These are phyloP conservation scores for Blastobotrys apis DNA, from an alignment of 1,139 yeast genomes.

Conservation along the genomic window DNA sequence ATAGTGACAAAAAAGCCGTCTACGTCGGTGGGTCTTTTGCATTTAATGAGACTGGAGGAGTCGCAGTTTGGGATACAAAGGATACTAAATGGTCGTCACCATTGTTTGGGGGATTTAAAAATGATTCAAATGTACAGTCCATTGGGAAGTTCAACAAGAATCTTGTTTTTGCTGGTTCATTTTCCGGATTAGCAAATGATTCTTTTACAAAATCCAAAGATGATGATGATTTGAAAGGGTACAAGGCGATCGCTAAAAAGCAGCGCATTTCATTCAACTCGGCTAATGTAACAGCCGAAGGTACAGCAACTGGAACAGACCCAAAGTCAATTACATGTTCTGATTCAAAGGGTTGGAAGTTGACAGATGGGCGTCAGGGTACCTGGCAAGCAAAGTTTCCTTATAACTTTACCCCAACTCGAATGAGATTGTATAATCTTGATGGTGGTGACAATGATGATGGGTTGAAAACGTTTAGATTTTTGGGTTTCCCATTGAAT, in stretches of 20 bases:
- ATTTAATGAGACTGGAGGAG: slow-evolving; percentile 55
- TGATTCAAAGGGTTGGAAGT: slow-evolving; percentile 51
- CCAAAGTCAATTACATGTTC: slow-evolving; percentile 52
- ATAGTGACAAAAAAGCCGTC: slow-evolving; percentile 46
- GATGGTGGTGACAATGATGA: slow-evolving; percentile 41
- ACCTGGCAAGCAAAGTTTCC: slow-evolving; percentile 66
- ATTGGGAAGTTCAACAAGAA: slow-evolving; percentile 50
- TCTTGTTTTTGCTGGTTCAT: slow-evolving; percentile 76
- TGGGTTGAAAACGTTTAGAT: slow-evolving; percentile 63
- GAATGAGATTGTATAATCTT: slow-evolving; percentile 62
- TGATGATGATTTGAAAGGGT: slow-evolving; percentile 14
- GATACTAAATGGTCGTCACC: slow-evolving; percentile 44
- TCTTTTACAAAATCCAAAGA: slow-evolving; percentile 22
- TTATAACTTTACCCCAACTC: slow-evolving; percentile 59
- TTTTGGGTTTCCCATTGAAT: slow-evolving; percentile 71
- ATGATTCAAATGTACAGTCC: slow-evolving; percentile 57
- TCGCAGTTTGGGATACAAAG: slow-evolving; percentile 59
- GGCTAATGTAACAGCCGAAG: slow-evolving; percentile 56
- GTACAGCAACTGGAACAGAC: slow-evolving; percentile 39
- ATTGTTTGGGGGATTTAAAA: slow-evolving; percentile 76
- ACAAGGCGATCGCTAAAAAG: slow-evolving; percentile 46
- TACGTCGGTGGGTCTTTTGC: slow-evolving; percentile 80
- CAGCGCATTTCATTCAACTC: slow-evolving; percentile 62
- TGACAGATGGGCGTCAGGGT: slow-evolving; percentile 50
- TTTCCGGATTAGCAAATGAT: slow-evolving; percentile 56